Conservation (phyloP, 2,329 filamentous ascomycete genomes). For the Xylariomycetidae sp. region DNA sequence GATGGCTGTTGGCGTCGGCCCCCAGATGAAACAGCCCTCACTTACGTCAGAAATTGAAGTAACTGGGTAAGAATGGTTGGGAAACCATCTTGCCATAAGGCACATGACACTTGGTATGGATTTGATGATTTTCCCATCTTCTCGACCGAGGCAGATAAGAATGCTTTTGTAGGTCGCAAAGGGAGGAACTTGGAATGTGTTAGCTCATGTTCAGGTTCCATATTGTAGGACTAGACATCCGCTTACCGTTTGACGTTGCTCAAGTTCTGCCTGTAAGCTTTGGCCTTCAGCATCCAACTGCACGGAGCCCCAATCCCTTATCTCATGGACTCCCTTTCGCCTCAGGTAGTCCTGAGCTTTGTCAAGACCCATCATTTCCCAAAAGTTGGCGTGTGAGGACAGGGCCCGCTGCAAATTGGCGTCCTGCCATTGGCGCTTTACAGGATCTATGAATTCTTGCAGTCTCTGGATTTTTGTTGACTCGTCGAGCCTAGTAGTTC, state of each 20-base stretch:
- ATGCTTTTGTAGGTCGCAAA: conserved; percentile 81
- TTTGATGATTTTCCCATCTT: conserved; percentile 71
- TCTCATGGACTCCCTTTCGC: conserved; percentile 65
- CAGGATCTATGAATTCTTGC: conserved; percentile 73
- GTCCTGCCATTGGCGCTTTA: conserved; percentile 76
- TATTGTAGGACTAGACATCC: neutral
- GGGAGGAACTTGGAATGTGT: conserved; percentile 56
- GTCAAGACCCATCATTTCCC: conserved; percentile 71
- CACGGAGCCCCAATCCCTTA: conserved; percentile 78
- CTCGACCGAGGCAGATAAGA: conserved; percentile 89
- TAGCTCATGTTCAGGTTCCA: neutral
- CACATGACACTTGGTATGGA: conserved; percentile 70
- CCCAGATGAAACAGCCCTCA: conserved; percentile 12
- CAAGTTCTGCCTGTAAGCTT: conserved; percentile 71
- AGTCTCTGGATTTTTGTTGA: conserved; percentile 68
- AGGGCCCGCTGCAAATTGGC: conserved; percentile 63
- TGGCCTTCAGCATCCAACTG: conserved; percentile 75
- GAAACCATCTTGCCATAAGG: conserved; percentile 81
- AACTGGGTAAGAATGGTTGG: conserved; percentile 80
- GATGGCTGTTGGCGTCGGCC: too few species aligned
- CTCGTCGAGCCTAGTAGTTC: conserved; percentile 69
- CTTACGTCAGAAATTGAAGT: conserved; percentile 71
- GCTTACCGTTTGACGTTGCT: conserved; percentile 64
- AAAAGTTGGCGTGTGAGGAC: conserved; percentile 75
- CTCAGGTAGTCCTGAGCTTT: conserved; percentile 77